These are phyloP conservation scores for Blastobotrys arbuscula DNA, from an alignment of 1,139 yeast genomes.

Conservation along the genomic window DNA sequence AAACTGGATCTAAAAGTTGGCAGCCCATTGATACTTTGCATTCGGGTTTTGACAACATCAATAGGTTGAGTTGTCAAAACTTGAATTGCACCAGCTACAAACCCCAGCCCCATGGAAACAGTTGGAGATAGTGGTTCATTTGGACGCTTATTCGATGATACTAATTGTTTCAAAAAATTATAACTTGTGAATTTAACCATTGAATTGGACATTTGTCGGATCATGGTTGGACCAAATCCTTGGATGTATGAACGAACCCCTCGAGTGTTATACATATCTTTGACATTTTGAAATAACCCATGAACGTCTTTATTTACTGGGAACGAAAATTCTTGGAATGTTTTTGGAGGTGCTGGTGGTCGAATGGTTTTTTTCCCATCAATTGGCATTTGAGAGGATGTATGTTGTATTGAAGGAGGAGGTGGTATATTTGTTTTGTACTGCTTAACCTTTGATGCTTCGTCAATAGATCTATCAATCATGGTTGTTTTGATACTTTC, in stretches of 20 bases:
- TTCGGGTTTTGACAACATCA: conserved; percentile 82
- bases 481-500: conserved; percentile 78
- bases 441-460: not conserved
- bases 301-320: conserved; percentile 21
- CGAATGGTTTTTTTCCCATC: conserved; percentile 6
- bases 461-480: conserved; percentile 48
- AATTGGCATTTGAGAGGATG: not conserved
- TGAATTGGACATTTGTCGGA: conserved; percentile 74
- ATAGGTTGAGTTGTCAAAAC: conserved; percentile 83
- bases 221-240: conserved; percentile 73
- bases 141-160: conserved; percentile 34
- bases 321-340: conserved; percentile 2
- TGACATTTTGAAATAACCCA: conserved; percentile 26
- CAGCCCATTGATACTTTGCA: conserved; percentile 69
- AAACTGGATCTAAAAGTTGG: conserved; percentile 56
- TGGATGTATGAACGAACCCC: conserved; percentile 76
- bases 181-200: conserved; percentile 81
- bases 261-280: conserved; percentile 60
- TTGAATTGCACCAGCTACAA: conserved; percentile 53
- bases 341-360: conserved; percentile 15
- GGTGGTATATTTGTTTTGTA: not conserved
- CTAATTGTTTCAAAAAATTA: conserved; percentile 61
- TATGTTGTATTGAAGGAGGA: not conserved
- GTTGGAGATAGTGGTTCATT: conserved; percentile 27
- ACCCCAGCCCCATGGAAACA: conserved; percentile 28